phyloP scores from a whole-genome alignment of 371 early-diverging fungal genomes.

The Lichtheimia ramosa region DNA sequence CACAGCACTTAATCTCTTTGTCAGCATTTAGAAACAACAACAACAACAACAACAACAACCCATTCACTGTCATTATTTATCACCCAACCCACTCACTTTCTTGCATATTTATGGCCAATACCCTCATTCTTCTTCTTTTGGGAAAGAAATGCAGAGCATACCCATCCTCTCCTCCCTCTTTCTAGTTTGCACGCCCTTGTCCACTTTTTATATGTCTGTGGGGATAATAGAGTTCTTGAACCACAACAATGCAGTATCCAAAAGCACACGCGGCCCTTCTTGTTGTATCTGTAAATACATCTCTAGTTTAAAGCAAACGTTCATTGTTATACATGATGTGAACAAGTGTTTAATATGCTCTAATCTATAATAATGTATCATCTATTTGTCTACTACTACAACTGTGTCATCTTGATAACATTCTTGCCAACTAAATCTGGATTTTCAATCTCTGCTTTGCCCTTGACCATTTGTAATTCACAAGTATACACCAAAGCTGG shows the following conservation, averaged over 20 bases:
- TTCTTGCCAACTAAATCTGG: conserved; percentile 26
- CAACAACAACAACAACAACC: neutral
- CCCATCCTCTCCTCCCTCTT: neutral
- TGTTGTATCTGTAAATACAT: too few relatives aligned
- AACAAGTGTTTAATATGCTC: too few relatives aligned
- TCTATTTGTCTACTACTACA: neutral
- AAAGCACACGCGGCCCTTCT: too few relatives aligned
- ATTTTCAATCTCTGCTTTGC: conserved; percentile 62
- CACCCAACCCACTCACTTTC: neutral
- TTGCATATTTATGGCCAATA: conserved; percentile 7
- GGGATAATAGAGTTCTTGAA: too few relatives aligned
- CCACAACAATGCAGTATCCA: too few relatives aligned
- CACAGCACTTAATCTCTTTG: conserved; percentile 43
- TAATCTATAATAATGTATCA: too few relatives aligned
- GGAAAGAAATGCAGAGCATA: neutral
- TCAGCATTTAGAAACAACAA: conserved; percentile 24
- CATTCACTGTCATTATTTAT: neutral
- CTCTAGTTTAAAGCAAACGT: too few relatives aligned
- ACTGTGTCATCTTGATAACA: conserved; percentile 12
- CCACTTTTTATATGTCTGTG: too few relatives aligned
- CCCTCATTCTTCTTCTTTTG: conserved; percentile 6
- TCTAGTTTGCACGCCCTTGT: neutral
- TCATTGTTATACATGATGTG: too few relatives aligned
- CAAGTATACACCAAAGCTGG: conserved; percentile 50
- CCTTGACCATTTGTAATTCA: conserved; percentile 67